These are phyloP conservation scores for Sistotremastrum niveocremeum DNA, from an alignment of 768 basidiomycete genomes.

Conservation along the genomic window DNA sequence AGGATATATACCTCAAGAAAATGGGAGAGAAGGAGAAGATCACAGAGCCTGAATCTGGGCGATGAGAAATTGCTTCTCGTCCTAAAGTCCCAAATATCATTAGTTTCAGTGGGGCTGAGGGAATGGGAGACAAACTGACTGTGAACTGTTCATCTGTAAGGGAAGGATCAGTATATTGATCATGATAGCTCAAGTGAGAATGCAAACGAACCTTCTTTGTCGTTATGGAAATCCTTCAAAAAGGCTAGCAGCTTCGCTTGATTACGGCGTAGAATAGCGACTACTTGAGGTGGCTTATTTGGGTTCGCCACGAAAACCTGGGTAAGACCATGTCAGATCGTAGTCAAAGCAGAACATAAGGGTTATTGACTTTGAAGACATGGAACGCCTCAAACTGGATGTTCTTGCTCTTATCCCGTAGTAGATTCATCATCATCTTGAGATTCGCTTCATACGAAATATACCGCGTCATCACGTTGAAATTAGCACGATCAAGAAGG, in stretches of 20 bases:
- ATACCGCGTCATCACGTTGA: slow-evolving; percentile 96
- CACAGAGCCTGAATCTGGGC: slow-evolving; percentile 77
- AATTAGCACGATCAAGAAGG: slow-evolving; percentile 93
- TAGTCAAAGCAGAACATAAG: neutral
- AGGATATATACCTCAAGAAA: neutral
- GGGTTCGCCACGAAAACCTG: slow-evolving; percentile 98
- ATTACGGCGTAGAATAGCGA: slow-evolving; percentile 79
- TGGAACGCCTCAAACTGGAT: slow-evolving; percentile 99
- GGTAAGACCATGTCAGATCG: neutral
- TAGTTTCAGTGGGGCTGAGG: neutral
- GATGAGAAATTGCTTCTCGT: slow-evolving; percentile 95
- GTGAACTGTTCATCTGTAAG: slow-evolving; percentile 84
- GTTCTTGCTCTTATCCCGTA: slow-evolving; percentile 97
- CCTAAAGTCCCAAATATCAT: slow-evolving; percentile 21
- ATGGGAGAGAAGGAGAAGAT: neutral
- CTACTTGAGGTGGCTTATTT: slow-evolving; percentile 95
- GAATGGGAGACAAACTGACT: slow-evolving; percentile 25
- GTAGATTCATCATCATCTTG: slow-evolving; percentile 99
- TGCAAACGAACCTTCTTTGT: slow-evolving; percentile 75
- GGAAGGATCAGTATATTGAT: neutral
- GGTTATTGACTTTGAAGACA: slow-evolving; percentile 83
- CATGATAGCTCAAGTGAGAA: neutral
- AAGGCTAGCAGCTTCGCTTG: slow-evolving; percentile 87
- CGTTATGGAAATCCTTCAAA: slow-evolving; percentile 90
- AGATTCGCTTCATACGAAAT: slow-evolving; percentile 91